A percentile compares a stretch with the other conserved stretches of the same genome.
Conservation (phyloP, 495 filamentous ascomycete genomes). For the Aspergillus taichungensis region DNA sequence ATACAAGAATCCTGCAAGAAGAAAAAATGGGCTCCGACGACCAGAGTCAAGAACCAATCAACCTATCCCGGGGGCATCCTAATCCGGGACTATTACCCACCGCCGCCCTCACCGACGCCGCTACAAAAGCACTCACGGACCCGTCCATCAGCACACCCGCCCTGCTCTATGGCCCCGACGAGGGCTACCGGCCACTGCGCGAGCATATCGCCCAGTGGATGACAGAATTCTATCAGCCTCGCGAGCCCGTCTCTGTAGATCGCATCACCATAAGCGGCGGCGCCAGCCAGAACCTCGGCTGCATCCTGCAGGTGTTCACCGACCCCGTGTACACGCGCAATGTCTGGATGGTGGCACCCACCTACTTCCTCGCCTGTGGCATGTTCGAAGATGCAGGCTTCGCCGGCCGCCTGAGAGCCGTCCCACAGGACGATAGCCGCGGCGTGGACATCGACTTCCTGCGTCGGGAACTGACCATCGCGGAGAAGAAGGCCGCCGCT, state of each 20-base stretch:
- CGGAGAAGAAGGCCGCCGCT: slow-evolving; percentile 21
- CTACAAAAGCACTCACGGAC: slow-evolving; percentile 47
- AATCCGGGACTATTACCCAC: slow-evolving; percentile 61
- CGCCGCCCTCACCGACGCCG: slow-evolving; percentile 44
- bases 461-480: slow-evolving; percentile 34
- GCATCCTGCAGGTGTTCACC: slow-evolving; percentile 62
- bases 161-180: slow-evolving; percentile 71
- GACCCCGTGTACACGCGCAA: slow-evolving; percentile 66
- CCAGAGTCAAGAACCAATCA: slow-evolving; percentile 34
- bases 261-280: slow-evolving; percentile 76
- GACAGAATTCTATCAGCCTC: slow-evolving; percentile 47
- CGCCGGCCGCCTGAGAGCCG: slow-evolving; percentile 46
- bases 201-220: slow-evolving; percentile 61
- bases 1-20: too few species aligned
- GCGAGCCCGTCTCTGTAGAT: slow-evolving; percentile 30
- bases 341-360: slow-evolving; percentile 73
- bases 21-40: not conserved
- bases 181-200: slow-evolving; percentile 59
- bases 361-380: slow-evolving; percentile 68
- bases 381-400: slow-evolving; percentile 78
- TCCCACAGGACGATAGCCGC: slow-evolving; percentile 60
- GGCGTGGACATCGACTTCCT: slow-evolving; percentile 60
- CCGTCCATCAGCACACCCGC: slow-evolving; percentile 45
- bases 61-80: slow-evolving; percentile 66
- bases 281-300: slow-evolving; percentile 68